These are phyloP conservation scores for Trichosporon sp. DNA, from an alignment of 1,284 basidiomycete species.

Conservation along the genomic window DNA sequence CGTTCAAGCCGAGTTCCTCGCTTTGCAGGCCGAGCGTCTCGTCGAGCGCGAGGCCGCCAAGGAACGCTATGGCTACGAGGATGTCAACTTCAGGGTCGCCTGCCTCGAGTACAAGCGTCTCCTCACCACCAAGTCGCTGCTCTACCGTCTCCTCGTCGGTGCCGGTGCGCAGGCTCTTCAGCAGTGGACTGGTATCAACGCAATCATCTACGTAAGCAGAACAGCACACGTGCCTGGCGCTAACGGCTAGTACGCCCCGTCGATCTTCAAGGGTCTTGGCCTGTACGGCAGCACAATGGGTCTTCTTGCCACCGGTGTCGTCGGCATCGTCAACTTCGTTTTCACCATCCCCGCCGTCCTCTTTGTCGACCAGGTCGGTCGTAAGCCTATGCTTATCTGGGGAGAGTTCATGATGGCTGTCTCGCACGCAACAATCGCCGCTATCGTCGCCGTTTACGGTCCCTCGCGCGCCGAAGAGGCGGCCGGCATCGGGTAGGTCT, in stretches of 20 bases:
- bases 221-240: neutral
- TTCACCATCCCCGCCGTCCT: constrained; percentile 47
- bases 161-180: constrained; percentile 45
- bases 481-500: neutral
- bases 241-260: neutral
- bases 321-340: constrained; percentile 61
- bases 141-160: constrained; percentile 45
- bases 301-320: constrained; percentile 73
- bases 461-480: neutral
- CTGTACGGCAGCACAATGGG: constrained; percentile 54
- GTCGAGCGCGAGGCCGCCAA: constrained; percentile 61
- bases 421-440: constrained; percentile 43
- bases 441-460: constrained; percentile 29
- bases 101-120: constrained; percentile 45
- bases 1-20: constrained; percentile 74
- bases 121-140: constrained; percentile 40
- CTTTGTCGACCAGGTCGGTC: constrained; percentile 46
- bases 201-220: constrained; percentile 23
- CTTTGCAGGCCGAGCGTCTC: constrained; percentile 70
- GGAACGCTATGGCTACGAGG: constrained; percentile 45
- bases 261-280: constrained; percentile 22
- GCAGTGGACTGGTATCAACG: constrained; percentile 48
- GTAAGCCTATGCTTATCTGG: constrained; percentile 42
- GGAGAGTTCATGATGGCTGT: constrained; percentile 47
- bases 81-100: constrained; percentile 35